These are phyloP conservation scores for Fusarium bulbicola DNA, from an alignment of 2,329 filamentous ascomycete genomes.

Conservation along the genomic window DNA sequence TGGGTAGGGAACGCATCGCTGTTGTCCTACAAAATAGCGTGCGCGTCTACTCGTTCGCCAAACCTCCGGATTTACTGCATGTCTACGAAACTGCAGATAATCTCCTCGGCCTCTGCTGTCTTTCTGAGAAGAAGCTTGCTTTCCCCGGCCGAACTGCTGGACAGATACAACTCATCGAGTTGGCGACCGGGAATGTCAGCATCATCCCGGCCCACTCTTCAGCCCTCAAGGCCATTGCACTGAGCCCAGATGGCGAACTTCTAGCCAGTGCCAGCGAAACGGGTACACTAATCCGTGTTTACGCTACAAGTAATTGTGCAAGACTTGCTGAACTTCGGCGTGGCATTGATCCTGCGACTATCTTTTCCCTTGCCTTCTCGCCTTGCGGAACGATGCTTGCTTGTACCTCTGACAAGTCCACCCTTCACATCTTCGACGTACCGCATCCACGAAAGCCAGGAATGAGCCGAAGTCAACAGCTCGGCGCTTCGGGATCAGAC, in stretches of 20 bases:
- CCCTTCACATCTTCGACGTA: conserved; percentile 92
- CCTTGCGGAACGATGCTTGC: conserved; percentile 83
- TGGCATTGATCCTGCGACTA: conserved; percentile 86
- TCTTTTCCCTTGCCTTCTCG: conserved; percentile 89
- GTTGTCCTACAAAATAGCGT: conserved; percentile 85
- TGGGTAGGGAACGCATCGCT: conserved; percentile 79
- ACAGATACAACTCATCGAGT: conserved; percentile 87
- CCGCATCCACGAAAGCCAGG: conserved; percentile 62
- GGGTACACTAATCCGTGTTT: conserved; percentile 89
- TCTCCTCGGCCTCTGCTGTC: conserved; percentile 78
- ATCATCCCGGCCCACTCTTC: conserved; percentile 93
- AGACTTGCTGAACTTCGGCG: conserved; percentile 85
- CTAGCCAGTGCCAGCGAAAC: conserved; percentile 91
- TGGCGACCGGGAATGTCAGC: conserved; percentile 82
- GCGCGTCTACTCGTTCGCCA: conserved; percentile 81
- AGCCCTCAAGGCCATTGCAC: conserved; percentile 77
- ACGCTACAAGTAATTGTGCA: conserved; percentile 80
- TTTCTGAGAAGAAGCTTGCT: conserved; percentile 77
- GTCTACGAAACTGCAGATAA: conserved; percentile 90
- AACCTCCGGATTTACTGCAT: conserved; percentile 73
- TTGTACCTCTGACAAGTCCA: conserved; percentile 96
- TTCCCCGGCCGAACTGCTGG: conserved; percentile 89
- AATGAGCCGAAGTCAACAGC: conserved; percentile 45
- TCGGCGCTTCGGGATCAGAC: conserved; percentile 43
- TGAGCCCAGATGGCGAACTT: conserved; percentile 82